These are phyloP conservation scores for Forsythia viridissima DNA, from an alignment of 257 asterid species.

Conservation along the genomic window DNA sequence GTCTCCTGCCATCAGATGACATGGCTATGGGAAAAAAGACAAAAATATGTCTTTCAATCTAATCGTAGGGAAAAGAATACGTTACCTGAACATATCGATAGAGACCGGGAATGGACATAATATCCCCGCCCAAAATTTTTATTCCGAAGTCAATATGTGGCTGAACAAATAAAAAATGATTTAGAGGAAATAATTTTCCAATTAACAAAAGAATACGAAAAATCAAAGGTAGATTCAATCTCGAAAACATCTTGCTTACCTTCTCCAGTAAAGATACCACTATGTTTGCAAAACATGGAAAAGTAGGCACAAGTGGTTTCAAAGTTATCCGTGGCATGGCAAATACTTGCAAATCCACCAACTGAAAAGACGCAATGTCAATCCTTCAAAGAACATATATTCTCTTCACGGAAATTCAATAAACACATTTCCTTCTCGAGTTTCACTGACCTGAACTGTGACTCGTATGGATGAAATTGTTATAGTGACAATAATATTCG, in stretches of 20 bases:
- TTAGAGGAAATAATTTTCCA: neutral
- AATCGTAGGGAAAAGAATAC: neutral
- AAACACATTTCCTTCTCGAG: conserved; percentile 4
- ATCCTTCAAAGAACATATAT: conserved; percentile 14
- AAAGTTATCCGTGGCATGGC: conserved; percentile 68
- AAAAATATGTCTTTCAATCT: neutral
- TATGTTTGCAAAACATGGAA: conserved; percentile 77
- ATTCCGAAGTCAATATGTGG: conserved; percentile 82
- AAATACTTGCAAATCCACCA: conserved; percentile 76
- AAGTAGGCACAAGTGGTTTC: conserved; percentile 70
- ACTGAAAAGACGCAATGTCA: conserved; percentile 40
- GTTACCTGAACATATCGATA: conserved; percentile 77
- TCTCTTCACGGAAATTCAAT: neutral
- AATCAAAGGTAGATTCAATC: neutral
- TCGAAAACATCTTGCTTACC: conserved; percentile 33
- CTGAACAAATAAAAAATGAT: conserved; percentile 41
- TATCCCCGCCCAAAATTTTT: conserved; percentile 73
- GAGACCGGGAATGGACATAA: conserved; percentile 86
- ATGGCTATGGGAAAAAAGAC: neutral
- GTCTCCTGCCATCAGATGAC: conserved; percentile 51
- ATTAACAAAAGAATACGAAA: neutral
- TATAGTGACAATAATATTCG: conserved; percentile 52
- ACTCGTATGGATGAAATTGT: conserved; percentile 51
- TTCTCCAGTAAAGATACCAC: conserved; percentile 72
- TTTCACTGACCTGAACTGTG: conserved; percentile 58